These are phyloP conservation scores for Metschnikowia continentalis DNA, from an alignment of 805 yeast species.

Conservation along the genomic window DNA sequence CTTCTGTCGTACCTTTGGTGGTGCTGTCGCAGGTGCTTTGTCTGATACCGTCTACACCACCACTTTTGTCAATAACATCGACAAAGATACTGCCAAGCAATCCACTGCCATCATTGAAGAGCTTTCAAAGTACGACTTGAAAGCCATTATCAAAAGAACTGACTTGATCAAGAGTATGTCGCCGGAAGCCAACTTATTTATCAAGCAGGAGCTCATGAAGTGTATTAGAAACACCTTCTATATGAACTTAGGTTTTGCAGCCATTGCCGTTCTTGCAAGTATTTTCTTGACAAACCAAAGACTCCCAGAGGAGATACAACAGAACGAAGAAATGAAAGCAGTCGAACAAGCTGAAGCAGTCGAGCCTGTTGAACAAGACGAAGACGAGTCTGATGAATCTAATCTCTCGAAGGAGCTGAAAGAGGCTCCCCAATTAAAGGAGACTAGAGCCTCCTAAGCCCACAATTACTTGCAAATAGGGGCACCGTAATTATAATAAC, in stretches of 20 bases:
- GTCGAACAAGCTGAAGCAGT: conserved; percentile 1
- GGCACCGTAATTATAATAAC: neutral
- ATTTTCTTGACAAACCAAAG: conserved; percentile 39
- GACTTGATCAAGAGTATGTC: conserved; percentile 14
- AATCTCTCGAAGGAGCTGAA: neutral
- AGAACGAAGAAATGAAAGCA: conserved; percentile 8
- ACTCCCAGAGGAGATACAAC: conserved; percentile 28
- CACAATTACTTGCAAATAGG: neutral
- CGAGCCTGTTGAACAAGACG: conserved; percentile 2
- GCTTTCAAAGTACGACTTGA: conserved; percentile 16
- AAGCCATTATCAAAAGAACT: conserved; percentile 15
- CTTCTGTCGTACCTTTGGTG: conserved; percentile 44
- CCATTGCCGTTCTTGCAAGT: conserved; percentile 26
- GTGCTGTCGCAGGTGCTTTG: conserved; percentile 41
- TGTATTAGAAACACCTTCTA: conserved; percentile 40
- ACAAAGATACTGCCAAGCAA: conserved; percentile 8
- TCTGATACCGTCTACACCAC: conserved; percentile 40
- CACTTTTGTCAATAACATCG: conserved; percentile 16
- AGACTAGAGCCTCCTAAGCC: neutral
- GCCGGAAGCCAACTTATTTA: conserved; percentile 19
- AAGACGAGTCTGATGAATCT: conserved; percentile 1
- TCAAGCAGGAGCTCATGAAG: conserved; percentile 29
- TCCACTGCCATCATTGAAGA: conserved; percentile 18
- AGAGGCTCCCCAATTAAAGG: neutral
- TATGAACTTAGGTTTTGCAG: conserved; percentile 35